Evolutionary conservation across 768 basidiomycete genomes (phyloP), one percentile per base, ranked within the genome.

Genomic region (Filobasidium wieringae): DNA sequence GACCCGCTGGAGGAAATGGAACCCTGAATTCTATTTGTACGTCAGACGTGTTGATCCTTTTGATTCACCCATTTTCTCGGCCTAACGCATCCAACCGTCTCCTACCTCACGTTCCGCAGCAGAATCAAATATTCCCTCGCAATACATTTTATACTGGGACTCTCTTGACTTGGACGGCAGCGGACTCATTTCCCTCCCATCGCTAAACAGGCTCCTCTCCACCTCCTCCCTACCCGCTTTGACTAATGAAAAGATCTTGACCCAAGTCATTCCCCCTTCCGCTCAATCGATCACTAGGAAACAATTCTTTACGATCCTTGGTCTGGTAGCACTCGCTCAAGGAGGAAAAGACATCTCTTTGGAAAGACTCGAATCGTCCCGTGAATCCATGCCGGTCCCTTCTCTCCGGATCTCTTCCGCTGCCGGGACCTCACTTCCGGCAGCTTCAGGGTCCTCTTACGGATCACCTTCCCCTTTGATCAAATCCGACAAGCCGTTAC

Each of bases 261-360:
- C 86, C 72, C 78, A 92, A 22, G 88, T 90, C 53, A 87, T 86
- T 73, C 84, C 84, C 32, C 80, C 60, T 80, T 58, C 79, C 86
- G 41, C 79, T 84, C 51, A 56, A 45, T 55, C n/a, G 11, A 85
- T 96, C 34, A 87, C 88, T 7, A 87, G 83, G 64, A 81, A 85
- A 57, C 91, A 96, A 69, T 92, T 93, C 77, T 92, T 87, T 70
- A 87, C 92, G 11, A 87, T 89, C 9, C 74, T 96, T 26, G 88
- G 87, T 11, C 78, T 96, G 14, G 88, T 87, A 43, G 87, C 88
- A 1, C 77, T 93, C 4, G 88, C 87, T 5, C 91, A 96, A 73
- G 51, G 81, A 5, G 84, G 82, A 3, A 83, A 84, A 80, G 87
- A 87, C 32, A 36, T 68, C 36, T 63, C 64, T 30, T 62, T 71